A percentile compares a stretch with the other conserved stretches of the same genome.
Conservation (phyloP, 2,329 filamentous ascomycete genomes). For the Neophaeococcomyces aloes region DNA sequence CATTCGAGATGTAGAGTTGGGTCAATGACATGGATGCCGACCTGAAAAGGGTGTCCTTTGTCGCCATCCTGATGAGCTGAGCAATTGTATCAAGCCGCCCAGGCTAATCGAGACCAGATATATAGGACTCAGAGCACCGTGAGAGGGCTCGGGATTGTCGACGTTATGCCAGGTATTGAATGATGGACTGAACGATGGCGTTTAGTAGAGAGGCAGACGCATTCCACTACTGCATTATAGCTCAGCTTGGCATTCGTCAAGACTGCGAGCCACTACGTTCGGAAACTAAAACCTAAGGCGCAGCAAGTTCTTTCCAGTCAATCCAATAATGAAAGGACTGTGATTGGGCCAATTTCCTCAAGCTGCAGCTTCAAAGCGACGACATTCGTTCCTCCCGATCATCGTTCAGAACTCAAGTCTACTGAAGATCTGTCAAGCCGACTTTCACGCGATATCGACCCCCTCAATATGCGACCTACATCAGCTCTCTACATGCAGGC, state of each 20-base stretch:
- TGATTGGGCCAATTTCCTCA: too few relatives aligned
- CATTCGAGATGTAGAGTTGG: conserved; percentile 97
- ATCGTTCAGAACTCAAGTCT: too few relatives aligned
- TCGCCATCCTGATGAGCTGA: conserved; percentile 41
- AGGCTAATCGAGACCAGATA: conserved; percentile 11
- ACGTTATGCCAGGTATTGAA: neutral
- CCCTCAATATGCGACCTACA: conserved; percentile 18
- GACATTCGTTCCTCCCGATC: too few relatives aligned
- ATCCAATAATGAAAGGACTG: too few relatives aligned
- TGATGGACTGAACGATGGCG: neutral
- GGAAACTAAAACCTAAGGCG: too few relatives aligned
- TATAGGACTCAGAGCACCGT: neutral
- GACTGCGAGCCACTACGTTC: too few relatives aligned
- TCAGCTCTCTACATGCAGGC: conserved; percentile 18
- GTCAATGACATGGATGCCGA: conserved; percentile 99
- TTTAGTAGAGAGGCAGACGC: neutral
- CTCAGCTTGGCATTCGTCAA: too few relatives aligned
- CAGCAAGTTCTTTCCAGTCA: too few relatives aligned
- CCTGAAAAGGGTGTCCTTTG: conserved; percentile 91
- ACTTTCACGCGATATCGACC: neutral
- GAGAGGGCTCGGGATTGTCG: neutral
- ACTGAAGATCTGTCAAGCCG: too few relatives aligned
- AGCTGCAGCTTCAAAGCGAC: too few relatives aligned
- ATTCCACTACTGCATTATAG: neutral
- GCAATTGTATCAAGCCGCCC: conserved; percentile 15